Conservation (phyloP, 106 monocot genomes). For the Dioscorea dumetorum region DNA sequence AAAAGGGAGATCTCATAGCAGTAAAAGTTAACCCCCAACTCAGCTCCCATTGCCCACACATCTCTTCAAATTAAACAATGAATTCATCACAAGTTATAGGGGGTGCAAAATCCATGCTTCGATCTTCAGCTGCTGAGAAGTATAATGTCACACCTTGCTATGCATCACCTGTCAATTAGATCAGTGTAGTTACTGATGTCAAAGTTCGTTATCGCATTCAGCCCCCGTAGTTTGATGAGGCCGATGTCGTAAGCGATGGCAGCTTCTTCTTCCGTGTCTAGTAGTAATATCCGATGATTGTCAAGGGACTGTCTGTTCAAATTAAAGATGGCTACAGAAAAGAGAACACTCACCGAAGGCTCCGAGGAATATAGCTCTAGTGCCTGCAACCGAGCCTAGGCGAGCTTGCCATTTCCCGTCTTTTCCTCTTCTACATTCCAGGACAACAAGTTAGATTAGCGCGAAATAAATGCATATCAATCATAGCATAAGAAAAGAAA, state of each 20-base stretch:
- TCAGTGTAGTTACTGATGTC: constrained; percentile 39
- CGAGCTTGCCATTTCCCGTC: constrained; percentile 65
- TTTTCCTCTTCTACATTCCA: constrained; percentile 21
- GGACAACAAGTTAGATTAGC: background rate
- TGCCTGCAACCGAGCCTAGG: constrained; percentile 35
- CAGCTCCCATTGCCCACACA: too few relatives aligned
- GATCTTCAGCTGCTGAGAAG: too few relatives aligned
- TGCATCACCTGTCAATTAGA: background rate
- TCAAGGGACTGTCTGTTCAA: background rate
- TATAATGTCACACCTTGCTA: background rate
- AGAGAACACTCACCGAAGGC: constrained; percentile 34
- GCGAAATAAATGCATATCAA: background rate
- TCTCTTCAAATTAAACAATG: too few relatives aligned
- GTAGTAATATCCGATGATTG: background rate
- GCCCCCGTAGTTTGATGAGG: constrained; percentile 30
- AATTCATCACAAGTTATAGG: too few relatives aligned
- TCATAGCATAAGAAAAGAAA: background rate
- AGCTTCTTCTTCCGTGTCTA: constrained; percentile 52
- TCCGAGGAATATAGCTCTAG: constrained; percentile 49
- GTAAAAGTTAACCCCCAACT: too few relatives aligned
- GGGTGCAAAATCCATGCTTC: too few relatives aligned
- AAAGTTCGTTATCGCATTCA: constrained; percentile 47
- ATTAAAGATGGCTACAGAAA: background rate
- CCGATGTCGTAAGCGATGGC: constrained; percentile 56
- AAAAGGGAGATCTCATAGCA: too few relatives aligned